Percentiles rank a stretch among this genome's conserved stretches.
Evolutionary conservation across 2,329 filamentous ascomycete genomes (phyloP).

Genomic region (Trematosphaeria pertusa): DNA sequence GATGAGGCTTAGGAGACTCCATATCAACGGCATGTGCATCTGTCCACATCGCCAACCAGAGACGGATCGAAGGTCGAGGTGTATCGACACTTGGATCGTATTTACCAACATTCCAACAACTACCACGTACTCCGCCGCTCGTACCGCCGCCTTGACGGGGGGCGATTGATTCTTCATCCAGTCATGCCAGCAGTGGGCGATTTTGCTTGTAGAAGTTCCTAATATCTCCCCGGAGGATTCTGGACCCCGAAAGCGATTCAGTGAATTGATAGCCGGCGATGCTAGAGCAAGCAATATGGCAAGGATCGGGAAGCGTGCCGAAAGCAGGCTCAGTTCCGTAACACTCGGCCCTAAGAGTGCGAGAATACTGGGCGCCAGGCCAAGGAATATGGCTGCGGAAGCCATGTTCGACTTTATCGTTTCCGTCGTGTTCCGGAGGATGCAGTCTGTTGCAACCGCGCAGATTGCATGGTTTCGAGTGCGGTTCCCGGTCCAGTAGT

Average conservation of each 20-base stretch:
- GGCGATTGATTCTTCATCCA: background rate
- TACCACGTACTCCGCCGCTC: background rate
- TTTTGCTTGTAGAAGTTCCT: background rate
- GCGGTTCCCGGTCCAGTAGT: background rate
- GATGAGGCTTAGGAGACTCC: background rate
- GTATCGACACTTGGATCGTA: background rate
- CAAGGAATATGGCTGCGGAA: constrained; percentile 1
- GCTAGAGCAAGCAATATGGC: constrained; percentile 1
- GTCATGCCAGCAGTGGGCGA: background rate
- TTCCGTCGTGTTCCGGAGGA: constrained; percentile 2
- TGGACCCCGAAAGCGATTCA: background rate
- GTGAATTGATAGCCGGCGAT: background rate
- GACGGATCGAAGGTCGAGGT: background rate
- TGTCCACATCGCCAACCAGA: constrained; percentile 2
- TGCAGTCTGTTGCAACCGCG: background rate
- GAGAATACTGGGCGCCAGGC: constrained; percentile 1
- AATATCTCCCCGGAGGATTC: background rate
- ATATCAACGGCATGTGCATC: constrained; percentile 4
- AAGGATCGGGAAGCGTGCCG: background rate
- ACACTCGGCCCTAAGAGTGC: constrained; percentile 4
- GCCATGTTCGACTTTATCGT: constrained; percentile 7
- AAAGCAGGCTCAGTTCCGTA: constrained; percentile 1
- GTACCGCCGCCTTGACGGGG: background rate
- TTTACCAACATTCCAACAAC: background rate
- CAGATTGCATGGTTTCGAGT: background rate